Base-by-base conservation (phyloP, 2,329 filamentous ascomycete species). In the Botrytis hyacinthi region DNA sequence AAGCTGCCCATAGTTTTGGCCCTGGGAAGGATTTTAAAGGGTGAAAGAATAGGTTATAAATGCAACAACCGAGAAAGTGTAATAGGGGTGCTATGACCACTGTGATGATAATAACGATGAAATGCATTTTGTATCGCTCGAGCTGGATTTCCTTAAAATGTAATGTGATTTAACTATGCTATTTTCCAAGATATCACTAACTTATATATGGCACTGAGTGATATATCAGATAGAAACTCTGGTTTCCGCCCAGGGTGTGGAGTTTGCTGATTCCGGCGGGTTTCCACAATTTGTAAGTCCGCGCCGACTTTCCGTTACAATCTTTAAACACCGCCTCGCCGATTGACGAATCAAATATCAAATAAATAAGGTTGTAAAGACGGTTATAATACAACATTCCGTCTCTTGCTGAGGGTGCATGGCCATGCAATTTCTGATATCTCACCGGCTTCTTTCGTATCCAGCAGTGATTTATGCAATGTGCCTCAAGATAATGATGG, bases 31-130 rank as follows among this genome's bases (percentile, higher is more conserved):
- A 72, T 44, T 51, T 63, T 35, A 76, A 61, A 40, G 76, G 74
- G 46, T 77, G 76, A 20, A 76, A 61, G 42, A 57, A 72, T 54
- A 77, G 3, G 54, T 75, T 76, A 60, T 76, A 76, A 35, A 76
- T 37, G 32, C 29, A 60, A 32, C 1, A 35, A 4, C 48, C n/a
- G 8, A 66, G 44, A 40, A 51, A 35, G 10, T 71, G 66, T 5
- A 71, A 26, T 26, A 32, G 22, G 18, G 22, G 60, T 1, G 22
- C 29, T 26, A 20, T 6, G 8, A 20, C n/a, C 6, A 26, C 57
- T 42, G 44, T 10, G 35, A 32, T 8, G 10, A 26, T 16, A 32
- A 46, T 46, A 37, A 20, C 2, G 6, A 35, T 22, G 12, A 18
- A 42, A 65, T 71, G 1, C 69, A 71, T 71, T 29, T 54, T 71